Base-by-base conservation (phyloP, 2,329 filamentous ascomycete genomes). In the Tolypocladium capitatum region DNA sequence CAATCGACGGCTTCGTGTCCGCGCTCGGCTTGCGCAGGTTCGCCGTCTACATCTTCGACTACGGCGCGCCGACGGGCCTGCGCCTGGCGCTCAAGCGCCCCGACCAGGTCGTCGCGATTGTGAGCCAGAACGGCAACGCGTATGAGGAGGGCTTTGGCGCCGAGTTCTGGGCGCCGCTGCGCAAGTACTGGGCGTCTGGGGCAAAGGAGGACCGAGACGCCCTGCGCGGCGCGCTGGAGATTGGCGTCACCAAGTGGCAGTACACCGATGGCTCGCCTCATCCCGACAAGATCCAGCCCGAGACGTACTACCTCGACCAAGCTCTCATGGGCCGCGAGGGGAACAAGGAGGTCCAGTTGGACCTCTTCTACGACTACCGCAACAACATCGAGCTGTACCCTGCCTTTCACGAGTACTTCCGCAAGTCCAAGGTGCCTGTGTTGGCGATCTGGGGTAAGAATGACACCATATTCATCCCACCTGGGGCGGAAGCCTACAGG, bases 31-130 rank as follows among this genome's bases (percentile, higher is more conserved):
- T 80, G 33, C 51, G 55, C 14, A 68, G 66, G 31, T 80, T 73
- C 60, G 69, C 72, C 14, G 60, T 78, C 28, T 83, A 80, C 59
- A 70, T 81, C 51, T 81, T 82, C 57, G 78, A 82, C 64, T 81
- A 81, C 57, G 78, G 78, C 45, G 75, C 76, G 0, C 77, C 79
- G 0, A 67, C 68, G 0, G 77, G 70, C 1, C 61, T 80, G 24
- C 69, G 75, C 2, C 63, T 81, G 2, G 76, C 76, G 0, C 64
- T 79, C 2, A 52, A 68, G 40, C 63, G 71, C 2, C 72, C 74
- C 0, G 58, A 69, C 1, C 63, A 65, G 11, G 62, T 81, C 46
- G 63, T 65, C 34, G 73, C 74, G 14, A 74, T 81, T 51, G 66
- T 81, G 48, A 65, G 69, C 3, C 78, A 82, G 54, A 81, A 80